Conservation (phyloP, 140 eudicot genomes). For the Erigeron philadelphicus region DNA sequence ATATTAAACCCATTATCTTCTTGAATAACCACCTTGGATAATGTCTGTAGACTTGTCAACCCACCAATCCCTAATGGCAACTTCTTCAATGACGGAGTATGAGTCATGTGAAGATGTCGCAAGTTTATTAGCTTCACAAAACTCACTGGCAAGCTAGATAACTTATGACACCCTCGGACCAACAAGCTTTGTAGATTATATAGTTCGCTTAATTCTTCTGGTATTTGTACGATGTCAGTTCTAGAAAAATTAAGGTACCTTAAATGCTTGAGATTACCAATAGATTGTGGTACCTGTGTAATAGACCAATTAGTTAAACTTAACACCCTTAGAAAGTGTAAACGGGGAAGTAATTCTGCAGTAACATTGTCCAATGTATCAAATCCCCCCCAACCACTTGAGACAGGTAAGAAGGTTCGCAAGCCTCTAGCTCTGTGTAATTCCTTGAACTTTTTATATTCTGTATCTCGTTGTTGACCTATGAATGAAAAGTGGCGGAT, state of each 20-base stretch:
- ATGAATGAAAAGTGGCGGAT: background rate
- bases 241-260: no score
- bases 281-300: background rate
- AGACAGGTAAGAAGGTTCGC: background rate
- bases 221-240: no score
- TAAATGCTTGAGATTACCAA: background rate
- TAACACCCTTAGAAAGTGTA: background rate
- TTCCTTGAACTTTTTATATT: background rate
- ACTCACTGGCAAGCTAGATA: background rate
- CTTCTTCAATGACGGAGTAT: no score
- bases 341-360: background rate
- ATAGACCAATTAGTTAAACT: background rate
- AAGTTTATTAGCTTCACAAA: no score
- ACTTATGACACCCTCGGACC: background rate
- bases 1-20: slow-evolving; percentile 11
- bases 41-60: no score
- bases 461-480: background rate
- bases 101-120: background rate
- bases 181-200: background rate
- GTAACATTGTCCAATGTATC: background rate
- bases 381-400: background rate
- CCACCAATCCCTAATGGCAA: no score
- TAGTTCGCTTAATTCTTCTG: no score
- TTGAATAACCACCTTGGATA: slow-evolving; percentile 11
- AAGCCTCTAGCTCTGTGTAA: background rate